Evolutionary conservation across 768 basidiomycete species (phyloP).

Genomic region (Boletus tomentosulus): DNA sequence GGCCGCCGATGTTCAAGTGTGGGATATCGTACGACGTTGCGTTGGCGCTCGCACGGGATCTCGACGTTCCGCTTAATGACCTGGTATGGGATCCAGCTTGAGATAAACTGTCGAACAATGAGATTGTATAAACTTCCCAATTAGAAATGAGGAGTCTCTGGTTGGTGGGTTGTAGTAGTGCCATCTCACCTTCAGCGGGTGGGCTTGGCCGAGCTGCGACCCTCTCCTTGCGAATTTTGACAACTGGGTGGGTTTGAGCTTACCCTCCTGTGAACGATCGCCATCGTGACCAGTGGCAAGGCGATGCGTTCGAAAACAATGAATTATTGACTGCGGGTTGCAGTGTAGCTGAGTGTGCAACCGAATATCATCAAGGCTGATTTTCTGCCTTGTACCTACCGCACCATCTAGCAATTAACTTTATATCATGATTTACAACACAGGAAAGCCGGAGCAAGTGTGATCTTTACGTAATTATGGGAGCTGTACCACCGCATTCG

Average conservation of each 20-base stretch:
- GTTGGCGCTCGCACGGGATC: slow-evolving; percentile 51
- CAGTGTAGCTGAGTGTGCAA: background rate
- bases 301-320: background rate
- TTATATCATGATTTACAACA: slow-evolving; percentile 13
- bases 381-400: background rate
- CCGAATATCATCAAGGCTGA: background rate
- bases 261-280: background rate
- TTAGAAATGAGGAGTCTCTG: background rate
- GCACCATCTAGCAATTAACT: slow-evolving; percentile 1
- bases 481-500: background rate
- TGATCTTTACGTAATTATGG: background rate
- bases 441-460: slow-evolving; percentile 1
- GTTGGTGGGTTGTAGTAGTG: background rate
- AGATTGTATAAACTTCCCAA: background rate
- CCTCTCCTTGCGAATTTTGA: background rate
- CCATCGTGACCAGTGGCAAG: background rate
- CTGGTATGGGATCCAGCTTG: slow-evolving; percentile 59
- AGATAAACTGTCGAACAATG: background rate
- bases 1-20: slow-evolving; percentile 69
- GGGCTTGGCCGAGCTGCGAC: background rate
- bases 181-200: background rate
- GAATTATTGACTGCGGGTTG: background rate
- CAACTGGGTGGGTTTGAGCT: too few relatives aligned
- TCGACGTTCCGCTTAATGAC: slow-evolving; percentile 57
- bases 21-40: slow-evolving; percentile 60